Base-by-base conservation (phyloP, 1,139 yeast species). In the Suhomyces yuchorum region DNA sequence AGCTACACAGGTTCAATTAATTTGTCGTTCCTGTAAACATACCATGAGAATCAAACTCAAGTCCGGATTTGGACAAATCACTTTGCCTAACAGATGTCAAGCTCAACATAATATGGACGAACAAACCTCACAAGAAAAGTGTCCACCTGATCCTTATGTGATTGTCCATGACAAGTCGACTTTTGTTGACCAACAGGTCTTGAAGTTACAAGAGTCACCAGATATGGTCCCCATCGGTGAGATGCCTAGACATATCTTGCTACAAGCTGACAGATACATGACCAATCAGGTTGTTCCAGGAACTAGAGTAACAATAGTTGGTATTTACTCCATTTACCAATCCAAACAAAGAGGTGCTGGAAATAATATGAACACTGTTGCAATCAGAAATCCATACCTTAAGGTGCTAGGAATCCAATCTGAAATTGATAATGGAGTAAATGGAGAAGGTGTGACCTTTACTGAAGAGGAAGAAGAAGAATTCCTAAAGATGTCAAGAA, bases 221-320 rank as follows among this genome's bases (percentile, higher is more conserved):
- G 99, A 93, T 65, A 87, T 89, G 86, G 98, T 93, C 1, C 99
- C 99, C 2, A 96, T 93, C 18, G 99, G 99, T 54, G 99, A 93
- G 71, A 87, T 93, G 92, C 99, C 99, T 12, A 82, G 99, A 58
- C 96, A 93, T 61, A 87, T 95, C 44, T 67, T 90, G 52, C 75
- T 95, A 56, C 89, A 95, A 43, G 89, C 92, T 18, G 99, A 95
- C 64, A 80, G 99, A 55, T 88, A 89, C 56, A 74, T 93, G 65
- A 87, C 97, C 22, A 93, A 93, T 70, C 84, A 81, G 55, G 93
- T 93, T 26, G 88, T 92, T 30, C 99, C 99, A 0, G 99, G 99
- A 40, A 89, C 96, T 0, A 78, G 98, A 57, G 96, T 96, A 55
- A 90, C 96, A 4, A 79, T 92, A 40, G 83, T 89, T 45, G 99